Conservation (phyloP, 2,329 filamentous ascomycete genomes). For the Herpomyces periplanetae region DNA sequence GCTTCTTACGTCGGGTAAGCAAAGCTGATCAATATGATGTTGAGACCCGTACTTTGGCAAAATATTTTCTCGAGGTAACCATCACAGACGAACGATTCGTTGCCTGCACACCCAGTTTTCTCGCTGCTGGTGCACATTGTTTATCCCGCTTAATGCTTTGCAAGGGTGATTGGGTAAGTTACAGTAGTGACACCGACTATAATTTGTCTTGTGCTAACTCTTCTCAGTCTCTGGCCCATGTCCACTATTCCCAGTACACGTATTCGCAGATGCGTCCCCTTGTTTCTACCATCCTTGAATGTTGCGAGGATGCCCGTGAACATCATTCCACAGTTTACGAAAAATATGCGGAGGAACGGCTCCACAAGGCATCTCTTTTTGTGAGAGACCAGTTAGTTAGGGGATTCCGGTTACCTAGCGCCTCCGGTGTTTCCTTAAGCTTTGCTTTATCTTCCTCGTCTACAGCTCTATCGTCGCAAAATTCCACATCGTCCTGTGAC, state of each 20-base stretch:
- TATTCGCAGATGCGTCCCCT: conserved; percentile 41
- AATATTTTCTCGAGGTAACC: conserved; percentile 86
- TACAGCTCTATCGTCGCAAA: no score
- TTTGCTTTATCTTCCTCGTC: no score
- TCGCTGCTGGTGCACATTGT: conserved; percentile 69
- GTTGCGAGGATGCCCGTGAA: conserved; percentile 35
- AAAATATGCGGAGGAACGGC: conserved; percentile 60
- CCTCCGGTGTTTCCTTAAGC: no score
- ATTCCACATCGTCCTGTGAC: no score
- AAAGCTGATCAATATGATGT: conserved; percentile 93
- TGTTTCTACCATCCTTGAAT: conserved; percentile 41
- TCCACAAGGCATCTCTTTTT: conserved; percentile 42
- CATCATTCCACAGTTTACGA: conserved; percentile 65
- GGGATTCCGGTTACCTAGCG: conserved; percentile 15
- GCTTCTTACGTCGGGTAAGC: conserved; percentile 78
- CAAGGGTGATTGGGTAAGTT: conserved; percentile 68
- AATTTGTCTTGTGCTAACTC: conserved; percentile 7
- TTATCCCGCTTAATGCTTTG: conserved; percentile 51
- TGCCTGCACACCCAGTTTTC: conserved; percentile 50
- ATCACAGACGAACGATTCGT: conserved; percentile 97
- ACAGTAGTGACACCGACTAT: conserved; percentile 1
- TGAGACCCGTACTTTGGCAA: conserved; percentile 71
- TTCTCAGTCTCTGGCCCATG: conserved; percentile 30
- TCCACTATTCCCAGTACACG: conserved; percentile 78
- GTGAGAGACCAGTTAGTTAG: conserved; percentile 32